Evolutionary conservation across 352 stramenopile genomes (phyloP), one percentile per base, ranked within the genome.

Genomic region (Pythium chondricola): DNA sequence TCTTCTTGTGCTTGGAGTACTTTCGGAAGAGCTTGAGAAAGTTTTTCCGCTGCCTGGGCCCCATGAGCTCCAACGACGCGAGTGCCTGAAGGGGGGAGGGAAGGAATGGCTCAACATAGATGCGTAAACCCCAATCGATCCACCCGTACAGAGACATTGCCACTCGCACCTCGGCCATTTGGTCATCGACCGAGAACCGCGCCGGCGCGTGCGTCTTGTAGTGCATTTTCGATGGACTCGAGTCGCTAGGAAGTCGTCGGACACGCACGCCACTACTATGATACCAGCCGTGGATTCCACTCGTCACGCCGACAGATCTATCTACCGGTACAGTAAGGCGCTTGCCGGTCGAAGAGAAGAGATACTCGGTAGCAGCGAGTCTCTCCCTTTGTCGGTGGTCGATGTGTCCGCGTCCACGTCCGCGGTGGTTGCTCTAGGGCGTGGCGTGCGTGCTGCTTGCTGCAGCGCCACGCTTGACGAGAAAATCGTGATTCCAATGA

Each of bases 11-110:
- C 59, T 89, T 90, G 42, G 68, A 84, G 49, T 91, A 93, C 67
- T 93, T 93, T 61, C 83, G 83, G 52, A 93, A 93, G 42, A 93
- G 67, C 64, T 93, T 93, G 63, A 91, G 72, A 51, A 93, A 93
- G 57, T 87, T 87, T 66, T 92, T 91, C 29, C 80, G 69, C 59
- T 91, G 80, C 32, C 83, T 68, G 16, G 70, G 69, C 10, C 74
- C 74, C 74, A 93, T 87, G 21, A 93, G 72, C 53, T 93, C 83
- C 10, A 85, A 58, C 37, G 78, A 87, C 25, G 71, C 74, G 27
- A 93, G 67, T 43, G 80, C 74, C 78, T 92, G 44, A 2, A 36
- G 4, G 13, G 22, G 27, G 27, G 24, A n/a, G n/a, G 31, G 17
- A 17, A 5, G 18, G 13, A 40, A 24, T 20, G 16, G 1, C 8